These are phyloP conservation scores for Piloderma croceum DNA, from an alignment of 768 basidiomycete species.

Conservation along the genomic window DNA sequence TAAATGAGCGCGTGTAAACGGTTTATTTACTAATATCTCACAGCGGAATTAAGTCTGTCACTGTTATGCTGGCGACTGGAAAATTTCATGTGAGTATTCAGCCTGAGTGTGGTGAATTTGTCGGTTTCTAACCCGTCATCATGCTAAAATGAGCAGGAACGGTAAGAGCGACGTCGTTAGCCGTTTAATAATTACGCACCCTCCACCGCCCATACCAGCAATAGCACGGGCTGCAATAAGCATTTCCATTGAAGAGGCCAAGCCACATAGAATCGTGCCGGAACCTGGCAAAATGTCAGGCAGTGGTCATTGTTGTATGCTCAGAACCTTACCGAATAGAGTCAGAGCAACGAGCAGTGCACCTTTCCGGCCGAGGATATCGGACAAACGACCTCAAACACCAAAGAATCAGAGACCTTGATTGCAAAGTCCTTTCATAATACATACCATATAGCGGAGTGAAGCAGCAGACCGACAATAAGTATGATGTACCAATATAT, in stretches of 20 bases:
- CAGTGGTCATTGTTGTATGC: background rate
- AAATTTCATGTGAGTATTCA: conserved; percentile 12
- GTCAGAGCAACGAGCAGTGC: conserved; percentile 78
- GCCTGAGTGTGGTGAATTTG: conserved; percentile 15
- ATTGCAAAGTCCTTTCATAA: background rate
- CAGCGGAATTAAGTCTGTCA: conserved; percentile 88
- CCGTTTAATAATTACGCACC: conserved; percentile 46
- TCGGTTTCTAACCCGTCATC: conserved; percentile 62
- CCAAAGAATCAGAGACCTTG: conserved; percentile 12
- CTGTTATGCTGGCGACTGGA: conserved; percentile 74
- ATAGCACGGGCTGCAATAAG: conserved; percentile 79
- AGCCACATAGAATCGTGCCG: conserved; percentile 81
- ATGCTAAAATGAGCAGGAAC: conserved; percentile 45
- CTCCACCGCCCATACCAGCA: conserved; percentile 90
- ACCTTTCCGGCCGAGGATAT: conserved; percentile 79
- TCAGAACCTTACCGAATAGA: conserved; percentile 65
- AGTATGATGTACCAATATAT: conserved; percentile 85
- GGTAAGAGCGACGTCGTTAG: conserved; percentile 11
- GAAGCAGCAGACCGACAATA: conserved; percentile 86
- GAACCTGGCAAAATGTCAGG: conserved; percentile 41
- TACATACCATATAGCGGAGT: conserved; percentile 78
- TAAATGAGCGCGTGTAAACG: conserved; percentile 3
- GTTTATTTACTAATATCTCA: conserved; percentile 32
- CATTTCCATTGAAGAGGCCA: conserved; percentile 80
- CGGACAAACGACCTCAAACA: conserved; percentile 69